These are phyloP conservation scores for Exophiala aquamarina DNA, from an alignment of 2,329 filamentous ascomycete species.

Conservation along the genomic window DNA sequence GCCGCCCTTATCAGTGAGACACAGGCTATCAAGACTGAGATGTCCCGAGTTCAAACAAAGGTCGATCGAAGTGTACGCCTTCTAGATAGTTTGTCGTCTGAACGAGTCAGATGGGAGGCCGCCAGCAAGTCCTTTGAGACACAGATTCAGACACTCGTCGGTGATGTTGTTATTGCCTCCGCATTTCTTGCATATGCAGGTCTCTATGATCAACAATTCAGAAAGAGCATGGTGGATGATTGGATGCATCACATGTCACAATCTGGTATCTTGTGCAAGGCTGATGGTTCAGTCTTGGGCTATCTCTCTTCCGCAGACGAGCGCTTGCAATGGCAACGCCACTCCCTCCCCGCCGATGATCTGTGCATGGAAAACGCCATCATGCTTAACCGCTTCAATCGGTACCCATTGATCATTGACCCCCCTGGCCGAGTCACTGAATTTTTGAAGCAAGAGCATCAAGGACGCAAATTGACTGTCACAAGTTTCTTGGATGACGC, in stretches of 20 bases:
- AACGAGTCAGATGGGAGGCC: slow-evolving; percentile 91
- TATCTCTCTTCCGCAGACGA: slow-evolving; percentile 97
- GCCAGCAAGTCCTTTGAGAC: slow-evolving; percentile 98
- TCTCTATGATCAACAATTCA: slow-evolving; percentile 96
- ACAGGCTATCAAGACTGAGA: slow-evolving; percentile 94
- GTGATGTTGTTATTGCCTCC: slow-evolving; percentile 92
- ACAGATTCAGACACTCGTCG: slow-evolving; percentile 93
- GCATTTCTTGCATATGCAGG: slow-evolving; percentile 96
- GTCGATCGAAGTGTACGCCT: slow-evolving; percentile 93
- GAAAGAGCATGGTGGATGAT: slow-evolving; percentile 96
- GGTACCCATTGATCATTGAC: slow-evolving; percentile 97
- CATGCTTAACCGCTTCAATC: slow-evolving; percentile 94
- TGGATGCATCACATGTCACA: slow-evolving; percentile 91
- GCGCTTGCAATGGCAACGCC: slow-evolving; percentile 89
- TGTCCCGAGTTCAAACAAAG: slow-evolving; percentile 96
- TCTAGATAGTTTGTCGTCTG: slow-evolving; percentile 91
- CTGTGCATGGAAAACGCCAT: slow-evolving; percentile 99
- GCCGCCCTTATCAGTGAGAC: slow-evolving; percentile 94
- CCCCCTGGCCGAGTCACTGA: slow-evolving; percentile 93
- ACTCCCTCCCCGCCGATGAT: slow-evolving; percentile 91
- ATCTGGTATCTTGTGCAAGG: slow-evolving; percentile 92
- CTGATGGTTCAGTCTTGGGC: slow-evolving; percentile 90
- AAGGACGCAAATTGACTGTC: slow-evolving; percentile 87
- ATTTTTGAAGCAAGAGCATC: slow-evolving; percentile 92
- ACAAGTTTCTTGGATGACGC: slow-evolving; percentile 98